Base-by-base conservation (phyloP, 2,329 filamentous ascomycete genomes). In the Domatiomyces globalis region DNA sequence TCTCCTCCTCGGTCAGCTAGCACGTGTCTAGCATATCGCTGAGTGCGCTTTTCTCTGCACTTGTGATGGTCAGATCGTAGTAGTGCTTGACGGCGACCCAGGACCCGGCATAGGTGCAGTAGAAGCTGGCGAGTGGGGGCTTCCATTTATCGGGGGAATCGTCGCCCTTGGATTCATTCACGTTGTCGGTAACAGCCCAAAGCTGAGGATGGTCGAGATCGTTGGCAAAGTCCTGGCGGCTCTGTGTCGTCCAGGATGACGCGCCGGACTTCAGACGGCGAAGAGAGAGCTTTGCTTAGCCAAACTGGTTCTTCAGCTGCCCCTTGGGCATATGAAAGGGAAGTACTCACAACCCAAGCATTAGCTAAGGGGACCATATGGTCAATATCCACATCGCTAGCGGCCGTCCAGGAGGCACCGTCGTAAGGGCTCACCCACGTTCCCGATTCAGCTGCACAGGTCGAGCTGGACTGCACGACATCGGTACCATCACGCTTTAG, bases 321-420 rank as follows among this genome's bases (percentile, higher is more conserved):
- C 10, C 29, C 29, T 49, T 45, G 15, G 12, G 49, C 46, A 36
- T 50, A 57, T 15, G 58, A 62, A 22, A 4, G 47, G 18, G 4
- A 67, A 73, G 61, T 58, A 51, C 51, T 51, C 29, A 81, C 78
- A 55, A 84, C 80, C 85, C 85, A 90, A 4, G 85, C 85, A 62
- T 89, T 87, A 63, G 83, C 82, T 54, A 94, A 66, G 0, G 87
- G 85, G 2, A 94, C 84, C 68, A 92, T 74, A 65, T 92, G 87
- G 65, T 92, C 87, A 54, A 92, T 90, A 59, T 90, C 85, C 1
- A 92, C 66, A 59, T 89, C 83, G 17, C 73, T 76, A 1, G 84
- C 77, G 0, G 72, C 70, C 0, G 78, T 83, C 82, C 83, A 87
- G 1, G 73, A 79, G 0, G 70, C 81, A 15, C 84, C 85, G 61